Percentiles rank a stretch among this genome's conserved stretches.
Conservation (phyloP, 352 stramenopile genomes). For the Pythium oligandrum region DNA sequence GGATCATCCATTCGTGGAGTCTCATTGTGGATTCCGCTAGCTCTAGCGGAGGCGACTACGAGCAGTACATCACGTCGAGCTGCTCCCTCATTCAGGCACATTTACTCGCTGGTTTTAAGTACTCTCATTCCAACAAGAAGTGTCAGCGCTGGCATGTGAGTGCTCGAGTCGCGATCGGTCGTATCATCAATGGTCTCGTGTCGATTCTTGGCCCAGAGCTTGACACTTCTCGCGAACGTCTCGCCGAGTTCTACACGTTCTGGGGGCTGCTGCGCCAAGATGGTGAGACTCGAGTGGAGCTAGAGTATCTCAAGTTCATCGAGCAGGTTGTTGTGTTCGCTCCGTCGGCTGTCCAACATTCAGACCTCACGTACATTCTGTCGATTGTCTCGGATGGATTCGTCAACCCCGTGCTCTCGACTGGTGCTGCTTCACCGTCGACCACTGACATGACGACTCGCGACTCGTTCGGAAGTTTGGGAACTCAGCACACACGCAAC, state of each 20-base stretch:
- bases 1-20: constrained; percentile 81
- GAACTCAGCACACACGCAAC: constrained; percentile 24
- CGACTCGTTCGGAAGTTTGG: constrained; percentile 17
- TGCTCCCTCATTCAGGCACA: constrained; percentile 71
- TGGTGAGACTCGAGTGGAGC: constrained; percentile 61
- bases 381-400: constrained; percentile 47
- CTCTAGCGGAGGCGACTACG: constrained; percentile 69
- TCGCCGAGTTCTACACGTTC: constrained; percentile 55
- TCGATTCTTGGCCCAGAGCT: constrained; percentile 30
- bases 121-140: constrained; percentile 43
- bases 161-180: constrained; percentile 23
- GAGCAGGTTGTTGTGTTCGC: constrained; percentile 83
- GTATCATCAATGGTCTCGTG: constrained; percentile 35
- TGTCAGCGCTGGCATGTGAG: constrained; percentile 20
- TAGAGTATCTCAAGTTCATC: constrained; percentile 77
- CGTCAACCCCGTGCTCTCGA: neutral
- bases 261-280: constrained; percentile 70
- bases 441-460: constrained; percentile 10
- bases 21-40: constrained; percentile 79
- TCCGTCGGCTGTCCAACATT: constrained; percentile 46
- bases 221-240: constrained; percentile 6
- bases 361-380: constrained; percentile 59
- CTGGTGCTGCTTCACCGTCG: constrained; percentile 6
- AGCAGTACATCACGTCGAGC: constrained; percentile 77
- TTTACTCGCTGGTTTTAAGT: constrained; percentile 66